Evolutionary conservation across 208 protist genomes (phyloP), one percentile per base, ranked within the genome.

Genomic region (Balamuthia mandrillaris): DNA sequence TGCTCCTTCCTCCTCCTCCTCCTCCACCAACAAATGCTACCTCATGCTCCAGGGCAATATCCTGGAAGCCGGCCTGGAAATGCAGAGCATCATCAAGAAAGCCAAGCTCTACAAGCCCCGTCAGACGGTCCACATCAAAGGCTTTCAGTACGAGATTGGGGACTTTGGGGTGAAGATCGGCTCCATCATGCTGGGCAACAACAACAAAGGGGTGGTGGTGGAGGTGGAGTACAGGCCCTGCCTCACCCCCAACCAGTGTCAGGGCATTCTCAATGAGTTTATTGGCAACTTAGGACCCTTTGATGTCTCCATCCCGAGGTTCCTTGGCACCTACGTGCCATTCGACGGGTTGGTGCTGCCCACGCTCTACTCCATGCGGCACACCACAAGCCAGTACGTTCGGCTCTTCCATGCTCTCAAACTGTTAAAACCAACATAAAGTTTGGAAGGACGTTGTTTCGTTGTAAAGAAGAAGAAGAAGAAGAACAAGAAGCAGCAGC

Each of bases 131-230:
- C 45, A 18, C 65, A 51, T 74, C 39, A 21, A 74, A 42, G 65
- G 65, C 33, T 52, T 74, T 37, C 65, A 74, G 37, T 74, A 74
- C 39, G 65, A 74, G 21, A 31, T 74, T 5, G 65, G 41, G 0
- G 65, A 74, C 65, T 74, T 74, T 74, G 41, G 45, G 33, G 65
- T 74, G 39, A 74, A 74, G 41, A 42, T 74, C 41, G 65, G 65
- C 33, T 74, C 65, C 65, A 51, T 74, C 65, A 74, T 51, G 65
- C 65, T 74, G 9, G 65, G 65, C 39, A 42, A 74, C 39, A 74
- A n/a, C 3, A 74, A 37, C 41, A 37, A 42, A 31, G 65, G 65
- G 0, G 39, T 74, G 27, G 18, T 74, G 1, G 41, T 74, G 9
- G 65, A 74, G 65, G 65, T 74, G 3, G 65, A 74, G 65, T 74